Evolutionary conservation across 1,284 basidiomycete genomes (phyloP), one percentile per base, ranked within the genome.

Genomic region (Wolfiporia cocos): DNA sequence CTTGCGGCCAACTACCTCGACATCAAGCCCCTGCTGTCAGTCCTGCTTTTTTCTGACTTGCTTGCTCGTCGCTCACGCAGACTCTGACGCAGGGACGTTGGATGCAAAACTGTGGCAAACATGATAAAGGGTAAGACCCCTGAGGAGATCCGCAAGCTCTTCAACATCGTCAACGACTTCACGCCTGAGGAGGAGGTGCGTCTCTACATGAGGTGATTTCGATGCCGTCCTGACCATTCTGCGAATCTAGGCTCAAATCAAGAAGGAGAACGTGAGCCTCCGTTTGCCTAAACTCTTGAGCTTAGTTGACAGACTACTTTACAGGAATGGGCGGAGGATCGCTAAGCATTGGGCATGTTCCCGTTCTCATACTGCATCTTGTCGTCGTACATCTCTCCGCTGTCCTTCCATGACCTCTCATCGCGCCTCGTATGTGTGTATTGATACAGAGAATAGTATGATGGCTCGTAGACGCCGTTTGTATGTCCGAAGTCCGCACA

Each of bases 121-220:
- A 99, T 99, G 96, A 96, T 96, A 74, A 96, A 96, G 72, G 93
- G 93, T 33, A 96, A 96, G 77, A 92, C 91, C 6, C 91, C 92
- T 14, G 90, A 94, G 62, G 93, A 96, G 68, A 95, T 95, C 57
- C 87, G 92, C 49, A 94, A 95, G 62, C 77, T 95, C 36, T 95
- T 96, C 78, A 96, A 97, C 76, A 94, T 95, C 50, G 87, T 92
- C 44, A 96, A 97, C 65, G 96, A 99, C 69, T 99, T 99, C 62
- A 98, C 95, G 2, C 93, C 95, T 22, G 96, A 99, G 64, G 96
- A 99, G 66, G 96, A 99, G 82, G 86, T 88, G 49, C 36, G 72
- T 65, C 21, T 2, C 12, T 31, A 43, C 20, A 38, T 33, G 26
- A 42, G 31, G 11, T 37, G 30, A 34, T 23, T 37, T 11, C 12